Base-by-base conservation (phyloP, 306 rosid genomes). In the Citrullus colocynthis region DNA sequence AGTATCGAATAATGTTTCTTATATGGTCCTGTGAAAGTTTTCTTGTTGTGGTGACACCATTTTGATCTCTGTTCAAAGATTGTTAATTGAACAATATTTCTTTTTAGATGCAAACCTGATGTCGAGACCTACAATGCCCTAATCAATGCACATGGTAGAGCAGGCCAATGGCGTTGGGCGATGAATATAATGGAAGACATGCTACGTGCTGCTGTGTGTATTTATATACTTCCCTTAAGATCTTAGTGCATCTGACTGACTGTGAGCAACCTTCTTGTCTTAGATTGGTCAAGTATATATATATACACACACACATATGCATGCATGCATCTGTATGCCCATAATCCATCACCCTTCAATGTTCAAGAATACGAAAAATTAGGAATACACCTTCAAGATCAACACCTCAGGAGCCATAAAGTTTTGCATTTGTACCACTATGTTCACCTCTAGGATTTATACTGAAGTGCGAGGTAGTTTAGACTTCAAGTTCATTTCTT, bases 121-220 rank as follows among this genome's bases (percentile, higher is more conserved):
- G 96, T 84, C 49, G 96, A 94, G 89, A 89, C 98, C 56, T 94
- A 88, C 65, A 90, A 88, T 82, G 92, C 96, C 60, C 89, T 94
- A 76, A 90, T 94, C 78, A 89, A 92, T 84, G 95, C 88, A n/a
- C 98, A 92, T 78, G 98, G 98, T 82, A 87, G 93, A 76, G 89
- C 84, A 57, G 97, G 97, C 75, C 98, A 94, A 73, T 91, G 95
- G 95, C 97, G 97, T 77, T 94, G 98, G 98, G 96, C 98, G 48
- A 84, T 82, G 93, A 92, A 90, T 88, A 89, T 94, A 85, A 90
- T 94, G 98, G 97, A 94, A 7, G 97, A 87, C 89, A 92, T 94
- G 98, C 85, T 94, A 49, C 90, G 95, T 83, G 93, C 93, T 76
- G 96, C 98, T 94, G 98, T 92, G 91, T 88, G 98, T 94, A 94